These are phyloP conservation scores for Carex myosuroides DNA, from an alignment of 176 grass and related monocot genomes.

Conservation along the genomic window DNA sequence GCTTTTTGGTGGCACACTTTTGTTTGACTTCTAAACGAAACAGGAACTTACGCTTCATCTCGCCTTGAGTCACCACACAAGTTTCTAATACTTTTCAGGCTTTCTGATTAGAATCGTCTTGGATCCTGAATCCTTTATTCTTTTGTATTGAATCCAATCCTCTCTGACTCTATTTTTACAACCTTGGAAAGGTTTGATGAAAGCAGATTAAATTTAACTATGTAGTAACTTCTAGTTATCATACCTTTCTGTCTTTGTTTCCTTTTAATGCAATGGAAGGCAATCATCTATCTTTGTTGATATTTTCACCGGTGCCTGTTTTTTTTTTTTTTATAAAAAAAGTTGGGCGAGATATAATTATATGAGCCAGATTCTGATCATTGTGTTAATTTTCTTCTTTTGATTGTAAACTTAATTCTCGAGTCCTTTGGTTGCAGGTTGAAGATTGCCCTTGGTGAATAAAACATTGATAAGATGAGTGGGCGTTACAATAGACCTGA, in stretches of 20 bases:
- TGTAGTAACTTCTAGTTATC: neutral
- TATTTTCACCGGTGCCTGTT: neutral
- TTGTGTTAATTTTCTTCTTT: neutral
- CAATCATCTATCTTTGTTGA: neutral
- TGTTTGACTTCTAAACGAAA: neutral
- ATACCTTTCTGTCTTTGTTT: neutral
- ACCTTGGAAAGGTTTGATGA: neutral
- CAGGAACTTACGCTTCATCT: neutral
- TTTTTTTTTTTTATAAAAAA: neutral
- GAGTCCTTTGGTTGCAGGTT: neutral
- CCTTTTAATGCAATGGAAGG: neutral
- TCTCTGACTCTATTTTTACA: neutral
- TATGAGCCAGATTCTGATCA: neutral
- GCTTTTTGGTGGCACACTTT: neutral
- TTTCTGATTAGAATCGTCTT: neutral
- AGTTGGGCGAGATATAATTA: neutral
- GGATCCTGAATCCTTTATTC: neutral
- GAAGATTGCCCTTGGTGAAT: conserved; percentile 6
- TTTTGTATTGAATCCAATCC: neutral
- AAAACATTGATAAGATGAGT: conserved; percentile 15
- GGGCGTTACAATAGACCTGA: conserved; percentile 13
- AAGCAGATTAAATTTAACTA: neutral
- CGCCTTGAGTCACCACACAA: neutral
- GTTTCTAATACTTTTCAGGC: neutral
- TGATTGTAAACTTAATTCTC: neutral